A percentile compares a stretch with the other conserved stretches of the same genome.
Evolutionary conservation across 208 protist genomes (phyloP).

Genomic region (Trypanosomatidae sp.): DNA sequence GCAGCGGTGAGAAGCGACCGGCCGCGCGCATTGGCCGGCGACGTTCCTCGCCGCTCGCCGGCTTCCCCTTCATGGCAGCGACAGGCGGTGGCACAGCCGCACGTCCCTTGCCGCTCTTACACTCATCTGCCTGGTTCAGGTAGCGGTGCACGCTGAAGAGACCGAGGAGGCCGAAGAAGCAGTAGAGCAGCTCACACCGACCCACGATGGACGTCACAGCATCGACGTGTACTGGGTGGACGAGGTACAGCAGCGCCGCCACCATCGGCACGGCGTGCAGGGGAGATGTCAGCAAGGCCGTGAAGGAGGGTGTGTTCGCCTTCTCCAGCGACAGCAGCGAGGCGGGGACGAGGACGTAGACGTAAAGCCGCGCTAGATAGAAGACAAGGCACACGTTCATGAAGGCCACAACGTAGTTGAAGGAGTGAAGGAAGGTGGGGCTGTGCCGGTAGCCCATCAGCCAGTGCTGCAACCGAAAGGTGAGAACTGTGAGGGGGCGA

Average conservation of each 20-base stretch:
- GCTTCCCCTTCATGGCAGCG: too few species aligned
- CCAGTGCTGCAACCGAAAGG: slow-evolving; percentile 64
- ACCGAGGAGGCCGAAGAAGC: slow-evolving; percentile 54
- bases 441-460: slow-evolving; percentile 54
- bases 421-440: slow-evolving; percentile 32
- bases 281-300: slow-evolving; percentile 9
- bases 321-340: neutral
- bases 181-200: slow-evolving; percentile 72
- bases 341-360: slow-evolving; percentile 9
- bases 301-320: neutral
- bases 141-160: slow-evolving; percentile 40
- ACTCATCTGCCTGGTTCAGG: slow-evolving; percentile 16
- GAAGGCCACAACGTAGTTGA: slow-evolving; percentile 45
- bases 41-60: too few species aligned
- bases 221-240: slow-evolving; percentile 89
- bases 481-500: slow-evolving; percentile 54
- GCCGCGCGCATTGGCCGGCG: too few species aligned
- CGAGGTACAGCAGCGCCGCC: slow-evolving; percentile 59
- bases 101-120: neutral
- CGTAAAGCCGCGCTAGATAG: slow-evolving; percentile 42
- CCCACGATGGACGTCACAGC: slow-evolving; percentile 84
- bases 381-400: slow-evolving; percentile 52
- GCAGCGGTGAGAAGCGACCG: slow-evolving; percentile 5
- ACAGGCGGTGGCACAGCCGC: too few species aligned
- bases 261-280: slow-evolving; percentile 33